phyloP scores from a whole-genome alignment of 2,329 filamentous ascomycete genomes.

The Aspergillus carbonarius region DNA sequence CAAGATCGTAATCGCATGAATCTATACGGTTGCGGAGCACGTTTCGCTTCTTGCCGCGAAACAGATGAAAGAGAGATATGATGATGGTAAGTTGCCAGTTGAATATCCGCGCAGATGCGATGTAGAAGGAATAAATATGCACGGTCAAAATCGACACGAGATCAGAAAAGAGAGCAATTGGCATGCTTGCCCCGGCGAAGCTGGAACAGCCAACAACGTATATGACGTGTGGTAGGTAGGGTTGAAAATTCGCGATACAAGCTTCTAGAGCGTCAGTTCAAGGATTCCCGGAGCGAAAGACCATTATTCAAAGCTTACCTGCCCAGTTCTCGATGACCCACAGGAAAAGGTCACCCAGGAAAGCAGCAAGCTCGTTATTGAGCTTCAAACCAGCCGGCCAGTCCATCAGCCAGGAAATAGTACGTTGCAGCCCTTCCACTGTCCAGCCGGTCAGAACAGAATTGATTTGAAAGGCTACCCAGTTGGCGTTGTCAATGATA shows the following conservation, averaged over 20 bases:
- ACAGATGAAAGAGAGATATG: conserved; percentile 95
- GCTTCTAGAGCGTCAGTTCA: conserved; percentile 45
- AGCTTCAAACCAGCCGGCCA: conserved; percentile 94
- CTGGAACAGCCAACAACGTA: conserved; percentile 92
- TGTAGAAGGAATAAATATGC: conserved; percentile 97
- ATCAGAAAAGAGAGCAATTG: conserved; percentile 92
- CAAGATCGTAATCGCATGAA: conserved; percentile 96
- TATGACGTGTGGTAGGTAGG: conserved; percentile 79
- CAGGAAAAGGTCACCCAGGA: conserved; percentile 89
- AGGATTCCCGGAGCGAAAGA: neutral
- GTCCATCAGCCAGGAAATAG: conserved; percentile 93
- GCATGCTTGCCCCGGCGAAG: conserved; percentile 95
- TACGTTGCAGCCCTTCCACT: conserved; percentile 80
- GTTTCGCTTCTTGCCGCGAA: conserved; percentile 97
- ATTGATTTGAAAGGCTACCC: conserved; percentile 79
- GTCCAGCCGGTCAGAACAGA: conserved; percentile 76
- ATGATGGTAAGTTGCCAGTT: conserved; percentile 98
- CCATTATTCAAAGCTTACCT: conserved; percentile 51
- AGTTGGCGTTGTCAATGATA: conserved; percentile 89
- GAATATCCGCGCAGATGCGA: conserved; percentile 93
- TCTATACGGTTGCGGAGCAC: conserved; percentile 96
- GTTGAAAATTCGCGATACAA: conserved; percentile 74
- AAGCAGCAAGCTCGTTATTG: conserved; percentile 89
- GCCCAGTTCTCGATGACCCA: conserved; percentile 99
- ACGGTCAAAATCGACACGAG: conserved; percentile 86